Conservation (phyloP, 1,139 yeast genomes). For the Suhomyces choctaworum region DNA sequence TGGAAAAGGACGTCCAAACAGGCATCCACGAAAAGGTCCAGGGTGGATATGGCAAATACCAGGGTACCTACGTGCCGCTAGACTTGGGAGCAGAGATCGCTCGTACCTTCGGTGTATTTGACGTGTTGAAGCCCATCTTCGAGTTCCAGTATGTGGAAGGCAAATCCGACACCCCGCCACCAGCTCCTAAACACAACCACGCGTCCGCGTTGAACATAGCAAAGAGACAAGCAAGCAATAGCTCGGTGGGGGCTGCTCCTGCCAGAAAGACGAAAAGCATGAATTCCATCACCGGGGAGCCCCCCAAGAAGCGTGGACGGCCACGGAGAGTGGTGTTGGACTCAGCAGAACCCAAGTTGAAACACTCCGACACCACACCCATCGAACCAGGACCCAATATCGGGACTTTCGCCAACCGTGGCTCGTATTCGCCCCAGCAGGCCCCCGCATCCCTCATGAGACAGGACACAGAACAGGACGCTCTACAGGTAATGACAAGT, state of each 20-base stretch:
- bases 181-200: constrained; percentile 82
- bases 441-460: constrained; percentile 29
- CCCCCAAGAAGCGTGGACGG: constrained; percentile 48
- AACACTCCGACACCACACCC: constrained; percentile 37
- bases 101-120: constrained; percentile 68
- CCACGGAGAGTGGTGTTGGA: constrained; percentile 42
- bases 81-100: constrained; percentile 60
- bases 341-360: constrained; percentile 28
- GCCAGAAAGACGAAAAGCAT: constrained; percentile 27
- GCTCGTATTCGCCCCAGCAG: constrained; percentile 16
- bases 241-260: constrained; percentile 18
- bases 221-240: constrained; percentile 35
- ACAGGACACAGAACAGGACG: constrained; percentile 48
- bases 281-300: constrained; percentile 26
- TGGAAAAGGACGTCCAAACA: constrained; percentile 84
- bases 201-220: constrained; percentile 59
- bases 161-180: constrained; percentile 64
- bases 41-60: constrained; percentile 94
- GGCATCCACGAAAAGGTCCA: constrained; percentile 90
- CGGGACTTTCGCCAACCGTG: constrained; percentile 28
- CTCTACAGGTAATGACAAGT: constrained; percentile 36
- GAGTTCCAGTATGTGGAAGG: constrained; percentile 62
- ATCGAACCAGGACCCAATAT: constrained; percentile 31
- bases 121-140: constrained; percentile 65
- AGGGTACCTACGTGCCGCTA: constrained; percentile 91